phyloP scores from a whole-genome alignment of 306 rosid species.

The Abrus precatorius region DNA sequence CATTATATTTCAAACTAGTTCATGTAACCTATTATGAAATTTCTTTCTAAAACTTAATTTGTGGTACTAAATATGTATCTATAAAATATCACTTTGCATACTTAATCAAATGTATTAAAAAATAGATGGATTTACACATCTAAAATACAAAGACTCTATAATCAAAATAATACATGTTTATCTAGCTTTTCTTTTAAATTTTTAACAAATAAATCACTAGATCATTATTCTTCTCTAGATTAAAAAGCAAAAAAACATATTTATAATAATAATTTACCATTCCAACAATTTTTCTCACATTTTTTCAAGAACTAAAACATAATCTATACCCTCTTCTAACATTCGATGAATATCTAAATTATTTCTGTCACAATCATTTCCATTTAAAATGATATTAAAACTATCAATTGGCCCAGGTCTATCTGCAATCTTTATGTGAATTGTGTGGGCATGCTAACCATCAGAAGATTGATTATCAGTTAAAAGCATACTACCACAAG shows the following conservation, averaged over 20 bases:
- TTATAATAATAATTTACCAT: slow-evolving; percentile 63
- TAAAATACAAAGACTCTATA: slow-evolving; percentile 7
- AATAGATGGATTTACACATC: slow-evolving; percentile 13
- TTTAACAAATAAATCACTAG: slow-evolving; percentile 1
- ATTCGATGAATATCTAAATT: slow-evolving; percentile 64
- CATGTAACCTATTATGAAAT: slow-evolving; percentile 26
- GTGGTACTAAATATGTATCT: slow-evolving; percentile 22
- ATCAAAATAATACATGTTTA: slow-evolving; percentile 27
- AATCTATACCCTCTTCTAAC: slow-evolving; percentile 80
- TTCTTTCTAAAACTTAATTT: slow-evolving; percentile 41
- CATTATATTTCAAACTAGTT: slow-evolving; percentile 8
- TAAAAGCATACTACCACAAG: slow-evolving; percentile 56
- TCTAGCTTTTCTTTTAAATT: slow-evolving; percentile 20
- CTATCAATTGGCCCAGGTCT: slow-evolving; percentile 97
- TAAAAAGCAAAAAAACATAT: slow-evolving; percentile 12
- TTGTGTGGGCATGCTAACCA: slow-evolving; percentile 50
- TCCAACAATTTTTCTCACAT: slow-evolving; percentile 84
- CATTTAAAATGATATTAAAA: slow-evolving; percentile 72
- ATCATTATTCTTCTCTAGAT: slow-evolving; percentile 32
- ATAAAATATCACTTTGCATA: slow-evolving; percentile 9
- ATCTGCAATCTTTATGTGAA: slow-evolving; percentile 51
- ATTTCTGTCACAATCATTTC: slow-evolving; percentile 49
- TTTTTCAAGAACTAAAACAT: slow-evolving; percentile 85
- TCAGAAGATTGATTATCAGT: slow-evolving; percentile 61
- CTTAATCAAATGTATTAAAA: slow-evolving; percentile 16